phyloP scores from a whole-genome alignment of 2,329 filamentous ascomycete species.

The Pyrenophora seminiperda region DNA sequence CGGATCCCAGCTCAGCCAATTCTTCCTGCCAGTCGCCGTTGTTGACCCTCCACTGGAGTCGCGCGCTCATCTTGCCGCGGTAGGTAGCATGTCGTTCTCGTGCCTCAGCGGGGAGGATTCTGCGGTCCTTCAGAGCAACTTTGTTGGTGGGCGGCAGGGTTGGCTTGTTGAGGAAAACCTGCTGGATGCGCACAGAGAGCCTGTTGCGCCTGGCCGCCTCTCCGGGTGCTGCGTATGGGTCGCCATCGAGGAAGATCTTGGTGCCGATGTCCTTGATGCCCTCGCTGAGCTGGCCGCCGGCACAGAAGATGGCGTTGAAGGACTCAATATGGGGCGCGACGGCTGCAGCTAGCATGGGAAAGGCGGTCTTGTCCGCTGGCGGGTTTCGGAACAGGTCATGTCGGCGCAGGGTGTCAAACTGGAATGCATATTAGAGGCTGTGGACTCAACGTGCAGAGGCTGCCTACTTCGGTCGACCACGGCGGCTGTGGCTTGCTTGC shows the following conservation, averaged over 20 bases:
- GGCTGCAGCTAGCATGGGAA: slow-evolving; percentile 83
- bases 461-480: slow-evolving; percentile 72
- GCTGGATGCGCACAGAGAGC: slow-evolving; percentile 76
- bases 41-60: slow-evolving; percentile 85
- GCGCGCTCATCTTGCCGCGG: slow-evolving; percentile 80
- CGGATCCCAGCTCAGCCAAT: slow-evolving; percentile 80
- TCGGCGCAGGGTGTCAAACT: slow-evolving; percentile 80
- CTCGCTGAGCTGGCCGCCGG: slow-evolving; percentile 73
- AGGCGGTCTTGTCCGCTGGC: slow-evolving; percentile 83
- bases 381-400: slow-evolving; percentile 89
- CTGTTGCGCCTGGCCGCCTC: slow-evolving; percentile 70
- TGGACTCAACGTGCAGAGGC: not conserved
- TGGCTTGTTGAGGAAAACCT: slow-evolving; percentile 82
- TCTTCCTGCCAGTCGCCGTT: slow-evolving; percentile 83
- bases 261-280: slow-evolving; percentile 87
- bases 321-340: slow-evolving; percentile 92
- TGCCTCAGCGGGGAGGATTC: slow-evolving; percentile 90
- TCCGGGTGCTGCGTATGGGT: slow-evolving; percentile 58
- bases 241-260: slow-evolving; percentile 84
- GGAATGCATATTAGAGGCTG: not conserved
- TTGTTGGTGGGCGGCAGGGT: slow-evolving; percentile 82
- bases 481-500: slow-evolving; percentile 54
- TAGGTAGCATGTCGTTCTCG: slow-evolving; percentile 93
- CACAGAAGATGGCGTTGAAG: slow-evolving; percentile 87
- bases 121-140: slow-evolving; percentile 75